Evolutionary conservation across 2,329 filamentous ascomycete genomes (phyloP).

Genomic region (Mollisiaceae sp.): DNA sequence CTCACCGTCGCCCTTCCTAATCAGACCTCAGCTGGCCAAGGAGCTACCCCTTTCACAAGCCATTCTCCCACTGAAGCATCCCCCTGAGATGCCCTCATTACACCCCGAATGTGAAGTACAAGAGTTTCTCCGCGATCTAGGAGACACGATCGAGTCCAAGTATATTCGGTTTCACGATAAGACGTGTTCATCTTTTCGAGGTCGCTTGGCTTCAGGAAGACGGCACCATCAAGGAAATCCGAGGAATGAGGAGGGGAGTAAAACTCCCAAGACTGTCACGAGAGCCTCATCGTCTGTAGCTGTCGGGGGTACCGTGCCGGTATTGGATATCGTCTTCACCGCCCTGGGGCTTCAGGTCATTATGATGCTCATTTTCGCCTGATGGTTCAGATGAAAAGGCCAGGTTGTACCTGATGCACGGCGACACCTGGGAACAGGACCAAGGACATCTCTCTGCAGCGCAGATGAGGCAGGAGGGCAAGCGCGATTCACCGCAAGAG

Average conservation of each 20-base stretch:
- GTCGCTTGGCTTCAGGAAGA: constrained; percentile 9
- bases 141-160: background rate
- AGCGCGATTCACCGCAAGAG: background rate
- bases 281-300: background rate
- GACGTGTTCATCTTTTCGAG: background rate
- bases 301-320: background rate
- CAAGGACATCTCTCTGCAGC: background rate
- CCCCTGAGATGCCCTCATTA: constrained; percentile 3
- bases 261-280: constrained; percentile 2
- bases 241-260: background rate
- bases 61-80: constrained; percentile 1
- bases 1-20: background rate
- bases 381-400: background rate
- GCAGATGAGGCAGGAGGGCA: background rate
- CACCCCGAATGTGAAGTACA: background rate
- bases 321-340: background rate
- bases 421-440: background rate
- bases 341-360: background rate
- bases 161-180: constrained; percentile 1
- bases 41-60: constrained; percentile 8
- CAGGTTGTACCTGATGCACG: background rate
- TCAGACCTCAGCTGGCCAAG: background rate
- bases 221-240: constrained; percentile 7
- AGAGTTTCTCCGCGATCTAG: background rate
- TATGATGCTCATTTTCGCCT: background rate